Base-by-base conservation (phyloP, 2,329 filamentous ascomycete genomes). In the Juglanconis oblonga region DNA sequence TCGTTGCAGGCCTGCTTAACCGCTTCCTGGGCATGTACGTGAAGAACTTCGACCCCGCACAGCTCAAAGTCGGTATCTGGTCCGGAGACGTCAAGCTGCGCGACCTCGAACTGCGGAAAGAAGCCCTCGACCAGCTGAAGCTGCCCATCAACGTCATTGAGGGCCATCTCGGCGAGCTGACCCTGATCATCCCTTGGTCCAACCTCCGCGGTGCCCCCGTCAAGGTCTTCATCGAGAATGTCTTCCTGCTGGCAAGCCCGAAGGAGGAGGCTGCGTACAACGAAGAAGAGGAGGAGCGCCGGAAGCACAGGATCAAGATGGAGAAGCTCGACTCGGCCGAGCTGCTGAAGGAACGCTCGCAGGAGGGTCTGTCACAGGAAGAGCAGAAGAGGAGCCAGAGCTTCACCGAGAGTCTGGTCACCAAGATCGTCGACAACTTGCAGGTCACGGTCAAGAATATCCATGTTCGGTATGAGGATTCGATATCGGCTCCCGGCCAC, bases 11-110 rank as follows among this genome's bases (percentile, higher is more conserved):
- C 77, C 83, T 99, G 81, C 88, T 99, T 69, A 99, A 99, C 81
- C 90, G 96, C 81, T 98, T 99, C 78, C 80, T 99, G 86, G 96
- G 95, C 83, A 97, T 98, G 90, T 99, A 99, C 76, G 94, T 99
- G 76, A 93, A 96, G 84, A 98, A 99, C 78, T 99, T 99, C 74
- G 95, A 99, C 76, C 92, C 95, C 57, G 90, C 92, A 70, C 95
- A 99, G 80, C 84, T 99, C 66, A 99, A 99, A 73, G 93, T 99
- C 65, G 95, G 96, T 65, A 99, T 99, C 70, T 99, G 94, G 95
- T 96, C 91, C 29, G 95, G 96, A 69, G 95, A 99, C 79, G 95
- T 99, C 70, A 97, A 96, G 78, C 83, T 99, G 50, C 88, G 88
- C 62, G 88, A 99, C 70, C 87, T 99, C 61, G 91, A 99, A 78